Conservation (phyloP, 805 yeast genomes). For the Myxozyma sirexii region DNA sequence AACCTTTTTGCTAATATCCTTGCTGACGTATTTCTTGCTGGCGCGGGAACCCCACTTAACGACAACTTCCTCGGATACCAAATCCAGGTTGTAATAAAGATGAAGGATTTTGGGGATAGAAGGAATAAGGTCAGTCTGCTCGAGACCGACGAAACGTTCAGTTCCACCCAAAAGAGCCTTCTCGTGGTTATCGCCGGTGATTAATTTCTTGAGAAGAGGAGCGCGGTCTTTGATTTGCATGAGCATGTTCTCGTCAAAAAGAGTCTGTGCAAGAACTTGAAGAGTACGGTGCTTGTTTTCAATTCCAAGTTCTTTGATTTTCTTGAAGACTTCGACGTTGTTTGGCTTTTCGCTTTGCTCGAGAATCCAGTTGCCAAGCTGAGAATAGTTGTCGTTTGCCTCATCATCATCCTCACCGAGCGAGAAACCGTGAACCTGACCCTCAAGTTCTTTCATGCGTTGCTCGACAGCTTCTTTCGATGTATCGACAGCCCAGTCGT, state of each 20-base stretch:
- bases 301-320: conserved; percentile 78
- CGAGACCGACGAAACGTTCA: conserved; percentile 87
- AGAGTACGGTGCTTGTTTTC: conserved; percentile 72
- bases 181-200: conserved; percentile 66
- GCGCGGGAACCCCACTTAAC: conserved; percentile 86
- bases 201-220: conserved; percentile 79
- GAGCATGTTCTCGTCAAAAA: conserved; percentile 69
- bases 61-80: conserved; percentile 80
- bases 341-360: conserved; percentile 63
- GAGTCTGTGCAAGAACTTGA: conserved; percentile 88
- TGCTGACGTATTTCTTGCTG: conserved; percentile 90
- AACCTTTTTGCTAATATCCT: conserved; percentile 88
- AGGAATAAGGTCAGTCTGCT: conserved; percentile 70
- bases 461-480: conserved; percentile 93
- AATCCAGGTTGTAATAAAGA: conserved; percentile 78
- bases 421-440: conserved; percentile 39
- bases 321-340: conserved; percentile 91
- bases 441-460: conserved; percentile 84
- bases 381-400: conserved; percentile 56
- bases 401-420: conserved; percentile 44
- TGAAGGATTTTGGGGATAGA: conserved; percentile 79
- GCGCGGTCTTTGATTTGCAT: conserved; percentile 73
- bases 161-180: conserved; percentile 92
- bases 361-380: conserved; percentile 88
- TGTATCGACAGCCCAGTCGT: conserved; percentile 97